Base-by-base conservation (phyloP, 768 basidiomycete genomes). In the Leucogyrophana mollusca region DNA sequence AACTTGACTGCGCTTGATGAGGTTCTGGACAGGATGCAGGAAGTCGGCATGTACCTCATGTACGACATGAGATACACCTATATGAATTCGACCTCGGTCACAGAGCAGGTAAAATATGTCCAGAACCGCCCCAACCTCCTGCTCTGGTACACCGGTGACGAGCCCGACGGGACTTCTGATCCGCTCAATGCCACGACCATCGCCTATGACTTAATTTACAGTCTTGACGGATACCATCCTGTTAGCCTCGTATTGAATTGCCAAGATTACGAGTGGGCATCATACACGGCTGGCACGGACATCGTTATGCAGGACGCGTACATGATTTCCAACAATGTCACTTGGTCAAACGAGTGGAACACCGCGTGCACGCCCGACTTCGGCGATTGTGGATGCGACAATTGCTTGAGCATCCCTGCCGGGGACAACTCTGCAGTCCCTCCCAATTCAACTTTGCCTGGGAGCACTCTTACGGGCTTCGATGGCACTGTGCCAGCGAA, bases 21-120 rank as follows among this genome's bases (percentile, higher is more conserved):
- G 40, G 79, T 87, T 21, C 57, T 90, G 6, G 82, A 88, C 56
- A 68, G 74, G 34, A 87, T 90, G 83, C 80, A 89, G 60, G 75
- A 83, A 49, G 79, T 82, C 0, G 79, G 77, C 0, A n/a, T 65
- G 9, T 91, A 85, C 56, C 72, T 90, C 45, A 89, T 90, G 80
- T 92, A 91, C 52, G 87, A 90, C 59, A 90, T 91, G 87, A 76
- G 87, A 40, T 70, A 42, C 76, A 78, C 77, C 4, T 90, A 89
- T 67, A 78, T 73, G 74, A 82, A 90, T 61, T 53, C 66, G 7
- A 74, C 79, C 5, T 72, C 76, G 1, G 82, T 90, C 21, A 78
- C 73, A 2, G 75, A 79, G 45, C 78, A 92, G 66, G 87, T 91
- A 16, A 80, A 83, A 48, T 66, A 65, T 30, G 74, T 90, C 66